These are phyloP conservation scores for Microdochium trichocladiopsis DNA, from an alignment of 2,329 filamentous ascomycete species.

Conservation along the genomic window DNA sequence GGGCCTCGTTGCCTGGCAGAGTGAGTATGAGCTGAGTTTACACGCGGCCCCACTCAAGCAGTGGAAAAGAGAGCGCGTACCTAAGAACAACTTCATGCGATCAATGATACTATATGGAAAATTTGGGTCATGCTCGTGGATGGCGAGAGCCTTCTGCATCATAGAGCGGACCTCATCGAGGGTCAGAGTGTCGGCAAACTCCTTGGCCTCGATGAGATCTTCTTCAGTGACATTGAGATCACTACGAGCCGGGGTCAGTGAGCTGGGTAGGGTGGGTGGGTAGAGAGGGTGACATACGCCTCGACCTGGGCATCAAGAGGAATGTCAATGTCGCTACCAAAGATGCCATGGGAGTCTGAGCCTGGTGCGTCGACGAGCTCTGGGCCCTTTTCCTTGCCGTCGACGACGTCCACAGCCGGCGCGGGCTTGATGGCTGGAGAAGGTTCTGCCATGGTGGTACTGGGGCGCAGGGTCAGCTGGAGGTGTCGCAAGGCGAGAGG, in stretches of 20 bases:
- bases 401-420: background rate
- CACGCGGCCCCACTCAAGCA: background rate
- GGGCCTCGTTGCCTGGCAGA: constrained; percentile 6
- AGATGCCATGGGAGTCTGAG: background rate
- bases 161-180: constrained; percentile 16
- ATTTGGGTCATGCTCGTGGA: constrained; percentile 39
- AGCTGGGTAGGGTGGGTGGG: background rate
- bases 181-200: constrained; percentile 10
- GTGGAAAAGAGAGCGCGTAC: constrained; percentile 5
- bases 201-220: constrained; percentile 14
- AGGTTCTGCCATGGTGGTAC: background rate
- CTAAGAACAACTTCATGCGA: constrained; percentile 31
- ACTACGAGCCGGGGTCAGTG: constrained; percentile 3
- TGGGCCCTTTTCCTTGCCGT: background rate
- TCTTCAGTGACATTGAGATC: constrained; percentile 16
- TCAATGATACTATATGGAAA: constrained; percentile 33
- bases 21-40: background rate
- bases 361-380: background rate
- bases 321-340: constrained; percentile 6
- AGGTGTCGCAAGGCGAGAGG: background rate
- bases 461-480: background rate
- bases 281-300: constrained; percentile 6
- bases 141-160: constrained; percentile 28
- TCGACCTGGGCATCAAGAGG: constrained; percentile 7
- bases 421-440: background rate